Percentiles rank a stretch among this genome's conserved stretches.
phyloP scores from a whole-genome alignment of 768 basidiomycete genomes.

The Chlorophyllum brunneum region DNA sequence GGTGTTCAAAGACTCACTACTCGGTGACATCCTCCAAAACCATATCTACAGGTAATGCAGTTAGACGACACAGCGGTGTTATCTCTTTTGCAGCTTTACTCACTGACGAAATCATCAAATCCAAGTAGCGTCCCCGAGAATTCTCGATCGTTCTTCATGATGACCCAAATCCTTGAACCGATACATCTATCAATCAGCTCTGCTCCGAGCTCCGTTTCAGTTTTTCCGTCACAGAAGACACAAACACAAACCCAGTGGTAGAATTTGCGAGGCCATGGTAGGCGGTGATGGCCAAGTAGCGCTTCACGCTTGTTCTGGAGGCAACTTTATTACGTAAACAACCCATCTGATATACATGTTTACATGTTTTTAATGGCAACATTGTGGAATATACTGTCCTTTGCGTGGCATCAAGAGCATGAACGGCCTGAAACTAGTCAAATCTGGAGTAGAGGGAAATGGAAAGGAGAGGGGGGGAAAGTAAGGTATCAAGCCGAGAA shows the following conservation, averaged over 20 bases:
- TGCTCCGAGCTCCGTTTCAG: slow-evolving; percentile 24
- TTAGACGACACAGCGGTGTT: not conserved
- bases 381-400: slow-evolving; percentile 13
- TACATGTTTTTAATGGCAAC: not conserved
- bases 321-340: slow-evolving; percentile 11
- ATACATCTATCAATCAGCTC: slow-evolving; percentile 98
- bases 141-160: slow-evolving; percentile 97
- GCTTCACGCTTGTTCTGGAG: not conserved
- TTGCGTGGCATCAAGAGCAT: slow-evolving; percentile 1
- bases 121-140: slow-evolving; percentile 93
- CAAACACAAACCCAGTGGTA: slow-evolving; percentile 68
- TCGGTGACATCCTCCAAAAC: slow-evolving; percentile 96
- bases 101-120: slow-evolving; percentile 99
- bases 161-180: slow-evolving; percentile 95
- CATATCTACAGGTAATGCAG: slow-evolving; percentile 61
- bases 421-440: not conserved
- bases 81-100: slow-evolving; percentile 35
- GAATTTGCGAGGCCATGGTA: slow-evolving; percentile 86
- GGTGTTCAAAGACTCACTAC: slow-evolving; percentile 55
- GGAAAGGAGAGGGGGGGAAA: slow-evolving; percentile 8
- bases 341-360: slow-evolving; percentile 3
- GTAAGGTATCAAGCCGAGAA: slow-evolving; percentile 14
- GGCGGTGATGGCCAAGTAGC: not conserved
- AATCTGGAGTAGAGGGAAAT: not conserved
- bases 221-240: not conserved